Evolutionary conservation across 2,329 filamentous ascomycete genomes (phyloP).

Genomic region (Tolypocladium amazonense): DNA sequence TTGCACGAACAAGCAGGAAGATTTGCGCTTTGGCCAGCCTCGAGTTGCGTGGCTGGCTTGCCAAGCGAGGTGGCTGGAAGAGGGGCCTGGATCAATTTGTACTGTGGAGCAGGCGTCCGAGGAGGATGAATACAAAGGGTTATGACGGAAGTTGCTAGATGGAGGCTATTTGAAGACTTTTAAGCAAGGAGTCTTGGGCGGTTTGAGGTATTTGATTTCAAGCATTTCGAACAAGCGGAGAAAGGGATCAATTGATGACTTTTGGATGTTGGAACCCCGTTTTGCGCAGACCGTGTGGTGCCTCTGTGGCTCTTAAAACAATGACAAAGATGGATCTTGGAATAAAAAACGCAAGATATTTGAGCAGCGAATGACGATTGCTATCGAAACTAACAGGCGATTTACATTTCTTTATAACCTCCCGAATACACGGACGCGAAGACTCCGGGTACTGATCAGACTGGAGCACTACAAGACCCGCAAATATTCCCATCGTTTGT

Average conservation of each 20-base stretch:
- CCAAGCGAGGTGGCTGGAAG: background rate
- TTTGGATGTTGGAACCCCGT: background rate
- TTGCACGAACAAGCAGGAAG: background rate
- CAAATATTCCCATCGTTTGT: no score
- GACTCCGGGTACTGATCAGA: no score
- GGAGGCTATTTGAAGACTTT: background rate
- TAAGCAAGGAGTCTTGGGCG: background rate
- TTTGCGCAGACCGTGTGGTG: background rate
- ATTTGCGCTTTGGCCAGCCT: background rate
- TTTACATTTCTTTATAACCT: no score
- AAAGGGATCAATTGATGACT: background rate
- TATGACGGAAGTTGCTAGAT: background rate
- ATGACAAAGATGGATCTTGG: background rate
- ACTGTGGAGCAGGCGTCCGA: background rate
- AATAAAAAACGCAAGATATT: no score
- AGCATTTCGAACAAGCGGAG: background rate
- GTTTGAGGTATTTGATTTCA: background rate
- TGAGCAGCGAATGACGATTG: no score
- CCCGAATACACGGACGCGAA: no score
- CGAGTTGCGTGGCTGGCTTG: background rate
- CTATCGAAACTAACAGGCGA: no score
- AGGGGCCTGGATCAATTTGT: background rate
- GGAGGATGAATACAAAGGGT: background rate
- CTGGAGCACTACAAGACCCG: no score
- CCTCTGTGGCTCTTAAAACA: background rate